Conservation (phyloP, 2,329 filamentous ascomycete species). For the Diaporthe eres region DNA sequence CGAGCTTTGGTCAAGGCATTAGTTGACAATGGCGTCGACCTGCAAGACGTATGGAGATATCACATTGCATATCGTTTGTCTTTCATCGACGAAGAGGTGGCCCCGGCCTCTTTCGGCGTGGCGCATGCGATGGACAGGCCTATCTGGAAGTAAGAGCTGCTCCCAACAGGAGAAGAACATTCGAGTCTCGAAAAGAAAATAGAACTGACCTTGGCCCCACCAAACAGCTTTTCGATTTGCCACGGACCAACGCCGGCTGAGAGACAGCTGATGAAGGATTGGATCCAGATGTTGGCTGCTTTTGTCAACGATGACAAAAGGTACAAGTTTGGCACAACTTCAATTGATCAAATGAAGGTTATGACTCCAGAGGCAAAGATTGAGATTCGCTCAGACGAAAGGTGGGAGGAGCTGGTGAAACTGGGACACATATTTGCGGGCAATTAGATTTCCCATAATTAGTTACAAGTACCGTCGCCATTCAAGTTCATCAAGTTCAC, state of each 20-base stretch:
- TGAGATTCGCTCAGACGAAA: constrained; percentile 51
- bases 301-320: constrained; percentile 53
- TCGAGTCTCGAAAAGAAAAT: neutral
- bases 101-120: constrained; percentile 52
- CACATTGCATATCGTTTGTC: constrained; percentile 57
- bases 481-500: too few relatives aligned
- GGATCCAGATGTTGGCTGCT: constrained; percentile 54
- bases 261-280: constrained; percentile 53
- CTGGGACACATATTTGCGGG: constrained; percentile 48
- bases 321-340: constrained; percentile 52
- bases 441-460: neutral
- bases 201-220: neutral
- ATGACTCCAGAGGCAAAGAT: constrained; percentile 52
- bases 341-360: constrained; percentile 54
- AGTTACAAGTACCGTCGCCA: too few relatives aligned
- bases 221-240: constrained; percentile 53
- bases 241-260: constrained; percentile 55
- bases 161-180: neutral
- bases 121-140: constrained; percentile 59
- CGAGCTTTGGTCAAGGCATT: constrained; percentile 52
- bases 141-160: constrained; percentile 56
- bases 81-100: constrained; percentile 57
- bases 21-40: constrained; percentile 49
- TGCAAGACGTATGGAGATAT: constrained; percentile 57
- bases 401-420: constrained; percentile 52